Conservation (phyloP, 2,329 filamentous ascomycete species). For the Biscogniauxia mediterranea region DNA sequence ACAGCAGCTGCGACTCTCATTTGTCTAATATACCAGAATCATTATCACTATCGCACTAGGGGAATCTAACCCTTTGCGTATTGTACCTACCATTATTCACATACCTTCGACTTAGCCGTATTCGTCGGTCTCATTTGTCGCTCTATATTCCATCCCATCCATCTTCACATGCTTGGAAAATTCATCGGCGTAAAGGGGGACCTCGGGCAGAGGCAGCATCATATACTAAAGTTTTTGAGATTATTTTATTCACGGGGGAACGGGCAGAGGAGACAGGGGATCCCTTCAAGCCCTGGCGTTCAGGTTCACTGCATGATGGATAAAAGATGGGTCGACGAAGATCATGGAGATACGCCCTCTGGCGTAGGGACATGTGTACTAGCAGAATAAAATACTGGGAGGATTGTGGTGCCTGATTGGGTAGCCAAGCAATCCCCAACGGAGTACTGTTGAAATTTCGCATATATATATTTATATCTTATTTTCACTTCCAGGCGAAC, state of each 20-base stretch:
- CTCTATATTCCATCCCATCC: not conserved
- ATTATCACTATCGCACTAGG: conserved; percentile 6
- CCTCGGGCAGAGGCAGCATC: conserved; percentile 22
- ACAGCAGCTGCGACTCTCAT: conserved; percentile 17
- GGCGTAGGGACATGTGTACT: conserved; percentile 12
- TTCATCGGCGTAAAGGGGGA: conserved; percentile 23
- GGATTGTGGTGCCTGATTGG: conserved; percentile 2
- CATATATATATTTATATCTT: not conserved
- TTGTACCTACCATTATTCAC: conserved; percentile 19
- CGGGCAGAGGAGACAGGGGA: conserved; percentile 19
- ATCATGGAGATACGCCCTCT: conserved; percentile 11
- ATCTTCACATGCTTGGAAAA: conserved; percentile 12
- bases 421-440: not conserved
- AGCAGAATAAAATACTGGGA: not conserved
- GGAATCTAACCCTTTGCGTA: conserved; percentile 2
- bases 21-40: conserved; percentile 21
- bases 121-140: conserved; percentile 20
- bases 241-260: conserved; percentile 13
- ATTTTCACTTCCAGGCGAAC: not conserved
- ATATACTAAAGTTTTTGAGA: conserved; percentile 13
- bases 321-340: conserved; percentile 21
- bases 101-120: conserved; percentile 7
- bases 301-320: conserved; percentile 28
- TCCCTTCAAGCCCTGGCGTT: conserved; percentile 26
- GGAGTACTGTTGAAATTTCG: not conserved